These are phyloP conservation scores for Curvularia hawaiiensis DNA, from an alignment of 2,329 filamentous ascomycete species.

Conservation along the genomic window DNA sequence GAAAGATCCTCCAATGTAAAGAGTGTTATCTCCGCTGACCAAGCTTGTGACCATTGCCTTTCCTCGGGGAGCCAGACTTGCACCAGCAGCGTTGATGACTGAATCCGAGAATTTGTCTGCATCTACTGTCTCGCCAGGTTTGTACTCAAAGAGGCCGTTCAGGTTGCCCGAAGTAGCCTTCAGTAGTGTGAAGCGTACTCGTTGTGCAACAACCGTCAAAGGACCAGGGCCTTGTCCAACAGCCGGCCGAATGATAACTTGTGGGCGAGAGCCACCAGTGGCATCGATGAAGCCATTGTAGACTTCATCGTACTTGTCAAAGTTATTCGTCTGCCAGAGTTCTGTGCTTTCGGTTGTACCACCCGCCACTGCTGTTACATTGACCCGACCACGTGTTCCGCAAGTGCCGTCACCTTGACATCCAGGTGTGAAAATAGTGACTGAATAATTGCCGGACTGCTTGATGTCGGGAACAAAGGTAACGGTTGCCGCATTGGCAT, in stretches of 20 bases:
- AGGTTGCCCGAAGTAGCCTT: conserved; percentile 78
- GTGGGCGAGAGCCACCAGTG: conserved; percentile 76
- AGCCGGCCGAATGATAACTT: conserved; percentile 76
- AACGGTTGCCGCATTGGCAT: conserved; percentile 67
- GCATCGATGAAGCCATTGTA: conserved; percentile 86
- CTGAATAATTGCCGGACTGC: conserved; percentile 88
- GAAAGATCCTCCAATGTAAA: conserved; percentile 86
- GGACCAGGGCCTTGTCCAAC: conserved; percentile 60
- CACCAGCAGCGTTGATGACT: conserved; percentile 76
- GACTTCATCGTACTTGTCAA: conserved; percentile 94
- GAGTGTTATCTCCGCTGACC: conserved; percentile 62
- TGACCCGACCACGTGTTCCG: conserved; percentile 75
- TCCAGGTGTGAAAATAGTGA: conserved; percentile 91
- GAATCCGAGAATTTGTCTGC: conserved; percentile 72
- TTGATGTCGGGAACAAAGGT: conserved; percentile 83
- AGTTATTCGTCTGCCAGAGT: conserved; percentile 90
- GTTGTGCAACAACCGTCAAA: conserved; percentile 85
- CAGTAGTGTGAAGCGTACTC: conserved; percentile 77
- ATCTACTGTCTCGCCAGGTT: conserved; percentile 67
- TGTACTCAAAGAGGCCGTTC: conserved; percentile 89
- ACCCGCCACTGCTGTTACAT: conserved; percentile 76
- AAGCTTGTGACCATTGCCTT: conserved; percentile 74
- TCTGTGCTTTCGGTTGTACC: conserved; percentile 56
- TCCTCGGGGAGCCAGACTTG: conserved; percentile 62
- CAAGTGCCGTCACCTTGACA: conserved; percentile 83